Percentiles rank a stretch among this genome's conserved stretches.
Conservation (phyloP, 371 early-diverging fungal genomes). For the Haplosporangium sp. region DNA sequence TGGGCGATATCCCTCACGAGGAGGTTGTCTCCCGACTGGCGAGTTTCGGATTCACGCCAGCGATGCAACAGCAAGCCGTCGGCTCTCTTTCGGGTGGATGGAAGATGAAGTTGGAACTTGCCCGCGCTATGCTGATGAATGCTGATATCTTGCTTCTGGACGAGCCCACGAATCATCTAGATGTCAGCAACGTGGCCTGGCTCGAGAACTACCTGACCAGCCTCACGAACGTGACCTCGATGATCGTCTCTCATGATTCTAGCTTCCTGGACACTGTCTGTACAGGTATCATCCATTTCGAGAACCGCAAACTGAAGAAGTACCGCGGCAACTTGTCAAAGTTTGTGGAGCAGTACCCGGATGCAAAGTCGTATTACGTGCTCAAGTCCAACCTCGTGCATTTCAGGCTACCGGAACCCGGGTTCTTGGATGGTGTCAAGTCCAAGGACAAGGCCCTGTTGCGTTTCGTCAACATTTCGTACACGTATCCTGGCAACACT, state of each 20-base stretch:
- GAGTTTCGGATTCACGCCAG: conserved; percentile 75
- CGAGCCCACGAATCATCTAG: conserved; percentile 94
- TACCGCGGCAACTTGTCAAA: conserved; percentile 85
- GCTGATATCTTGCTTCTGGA: conserved; percentile 90
- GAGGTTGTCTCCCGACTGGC: conserved; percentile 67
- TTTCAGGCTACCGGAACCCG: conserved; percentile 77
- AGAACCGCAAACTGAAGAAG: conserved; percentile 75
- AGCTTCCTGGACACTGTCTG: conserved; percentile 87
- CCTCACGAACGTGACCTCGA: conserved; percentile 76
- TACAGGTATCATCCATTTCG: conserved; percentile 85
- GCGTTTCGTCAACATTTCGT: conserved; percentile 71
- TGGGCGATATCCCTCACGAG: conserved; percentile 36
- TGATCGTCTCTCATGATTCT: conserved; percentile 93
- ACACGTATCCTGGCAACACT: conserved; percentile 70
- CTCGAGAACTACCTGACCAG: conserved; percentile 80
- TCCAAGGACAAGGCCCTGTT: conserved; percentile 75
- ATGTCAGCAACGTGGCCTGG: conserved; percentile 85
- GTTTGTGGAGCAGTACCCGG: conserved; percentile 80
- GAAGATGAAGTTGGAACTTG: conserved; percentile 90
- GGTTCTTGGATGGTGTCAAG: conserved; percentile 75
- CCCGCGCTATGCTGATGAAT: conserved; percentile 82
- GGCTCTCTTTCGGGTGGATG: conserved; percentile 84
- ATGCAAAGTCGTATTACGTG: conserved; percentile 77
- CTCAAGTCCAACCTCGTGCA: conserved; percentile 61
- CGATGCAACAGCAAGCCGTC: conserved; percentile 71